Evolutionary conservation across 768 basidiomycete species (phyloP), one percentile per base, ranked within the genome.

Genomic region (Roridomyces roridus): DNA sequence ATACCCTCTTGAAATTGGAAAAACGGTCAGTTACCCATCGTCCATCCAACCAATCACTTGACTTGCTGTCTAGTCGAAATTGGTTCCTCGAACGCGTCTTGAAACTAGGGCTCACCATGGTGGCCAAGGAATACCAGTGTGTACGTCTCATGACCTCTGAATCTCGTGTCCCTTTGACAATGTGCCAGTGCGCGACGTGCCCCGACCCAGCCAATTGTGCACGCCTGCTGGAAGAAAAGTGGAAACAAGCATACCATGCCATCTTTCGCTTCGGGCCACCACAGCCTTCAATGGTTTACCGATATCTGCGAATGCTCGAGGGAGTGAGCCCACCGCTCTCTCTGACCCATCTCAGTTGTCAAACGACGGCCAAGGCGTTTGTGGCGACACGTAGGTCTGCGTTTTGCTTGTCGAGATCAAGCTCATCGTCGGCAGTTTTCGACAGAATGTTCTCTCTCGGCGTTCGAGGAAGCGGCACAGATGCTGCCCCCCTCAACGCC

Each of bases 31-130:
- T 69, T 24, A 9, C 10, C 12, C 9, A 20, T 17, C 21, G 21
- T 34, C 43, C 26, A 26, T 54, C 42, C 4, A 35, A 48, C 24
- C 20, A 45, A 44, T 34, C 20, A 8, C 44, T 34, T 49, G 5
- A 45, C 24, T 42, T 20, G 36, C 21, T 34, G 36, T 28, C 15
- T 62, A 93, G 94, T 31, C 84, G 96, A 54, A 96, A 88, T 50
- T 97, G 95, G 95, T 97, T 97, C 74, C 82, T 97, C 18, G 96
- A 98, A 70, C 86, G 96, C 18, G 90, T 98, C 15, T 79, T 97
- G 60, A 97, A 97, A 69, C 85, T 98, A 10, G 93, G 94, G 2
- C 77, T 94, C 36, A 90, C 91, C 0, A 84, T 88, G 59, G 81
- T 96, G 21, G 85, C 91, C n/a, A 95, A 96, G 70, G 95, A 97